Evolutionary conservation across 1,139 yeast species (phyloP).

Genomic region (Geotrichum carabidarum): DNA sequence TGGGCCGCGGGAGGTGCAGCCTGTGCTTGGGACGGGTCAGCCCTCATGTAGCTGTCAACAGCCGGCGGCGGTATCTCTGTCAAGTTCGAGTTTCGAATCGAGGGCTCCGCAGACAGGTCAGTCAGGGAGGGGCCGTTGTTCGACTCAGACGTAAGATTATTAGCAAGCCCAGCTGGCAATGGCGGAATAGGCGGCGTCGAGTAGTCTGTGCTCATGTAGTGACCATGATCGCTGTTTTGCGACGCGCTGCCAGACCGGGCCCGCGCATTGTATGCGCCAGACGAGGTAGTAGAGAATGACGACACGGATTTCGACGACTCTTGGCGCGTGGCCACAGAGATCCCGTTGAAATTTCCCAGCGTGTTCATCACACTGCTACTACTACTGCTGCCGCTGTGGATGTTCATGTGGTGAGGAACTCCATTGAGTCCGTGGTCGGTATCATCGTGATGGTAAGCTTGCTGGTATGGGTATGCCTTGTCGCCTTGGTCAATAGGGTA

Average conservation of each 20-base stretch:
- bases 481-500: conserved; percentile 8
- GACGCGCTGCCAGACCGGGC: conserved; percentile 14
- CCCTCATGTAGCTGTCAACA: background rate
- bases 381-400: conserved; percentile 5
- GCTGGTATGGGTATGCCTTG: conserved; percentile 14
- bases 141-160: background rate
- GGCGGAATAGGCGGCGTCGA: conserved; percentile 8
- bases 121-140: background rate
- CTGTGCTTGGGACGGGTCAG: background rate
- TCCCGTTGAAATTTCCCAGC: background rate
- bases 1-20: background rate
- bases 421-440: background rate
- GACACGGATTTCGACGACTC: conserved; percentile 5
- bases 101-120: background rate
- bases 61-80: conserved; percentile 12
- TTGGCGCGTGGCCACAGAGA: conserved; percentile 1
- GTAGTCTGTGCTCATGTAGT: background rate
- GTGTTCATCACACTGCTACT: conserved; percentile 3
- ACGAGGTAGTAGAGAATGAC: background rate
- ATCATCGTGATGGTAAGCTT: conserved; percentile 8
- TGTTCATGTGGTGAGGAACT: background rate
- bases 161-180: conserved; percentile 2
- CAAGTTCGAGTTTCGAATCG: conserved; percentile 5
- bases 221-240: background rate
- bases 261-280: conserved; percentile 6